A percentile compares a stretch with the other conserved stretches of the same genome.
These are phyloP conservation scores for Paspalum vaginatum DNA, from an alignment of 176 grass and related monocot species.

Conservation along the genomic window DNA sequence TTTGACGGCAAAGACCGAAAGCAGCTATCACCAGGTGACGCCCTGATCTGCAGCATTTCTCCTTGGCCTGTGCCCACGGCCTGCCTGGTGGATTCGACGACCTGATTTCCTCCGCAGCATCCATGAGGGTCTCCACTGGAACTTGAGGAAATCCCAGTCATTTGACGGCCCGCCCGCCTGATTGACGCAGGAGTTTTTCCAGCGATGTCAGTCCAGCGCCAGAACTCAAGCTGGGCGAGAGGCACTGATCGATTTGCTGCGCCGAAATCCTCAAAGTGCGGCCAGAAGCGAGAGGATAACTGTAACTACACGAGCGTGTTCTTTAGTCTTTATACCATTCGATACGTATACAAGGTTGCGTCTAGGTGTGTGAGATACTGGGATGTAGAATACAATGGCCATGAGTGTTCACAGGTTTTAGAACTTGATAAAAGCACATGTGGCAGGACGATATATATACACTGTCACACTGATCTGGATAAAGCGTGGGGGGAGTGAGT, in stretches of 20 bases:
- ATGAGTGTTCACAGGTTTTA: slow-evolving; percentile 16
- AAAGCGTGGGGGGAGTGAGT: background rate
- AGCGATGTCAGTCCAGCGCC: slow-evolving; percentile 8
- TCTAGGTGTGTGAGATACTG: slow-evolving; percentile 20
- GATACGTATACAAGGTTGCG: background rate
- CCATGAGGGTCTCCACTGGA: slow-evolving; percentile 98
- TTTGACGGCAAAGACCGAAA: slow-evolving; percentile 94
- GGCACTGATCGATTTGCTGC: background rate
- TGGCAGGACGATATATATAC: background rate
- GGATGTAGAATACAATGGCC: background rate
- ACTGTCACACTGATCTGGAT: background rate
- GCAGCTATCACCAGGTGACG: slow-evolving; percentile 72
- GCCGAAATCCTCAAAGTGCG: slow-evolving; percentile 1
- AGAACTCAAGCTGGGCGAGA: slow-evolving; percentile 1
- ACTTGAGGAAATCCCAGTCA: slow-evolving; percentile 79
- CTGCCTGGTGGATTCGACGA: slow-evolving; percentile 83
- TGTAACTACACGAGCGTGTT: slow-evolving; percentile 34
- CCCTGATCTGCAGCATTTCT: slow-evolving; percentile 93
- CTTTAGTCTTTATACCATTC: background rate
- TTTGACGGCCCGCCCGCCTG: slow-evolving; percentile 71
- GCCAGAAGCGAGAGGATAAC: slow-evolving; percentile 22
- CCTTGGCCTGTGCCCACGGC: slow-evolving; percentile 90
- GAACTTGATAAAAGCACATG: slow-evolving; percentile 32
- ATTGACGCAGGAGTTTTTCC: slow-evolving; percentile 5
- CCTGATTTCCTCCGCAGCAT: slow-evolving; percentile 86